Evolutionary conservation across 2,329 filamentous ascomycete species (phyloP), one percentile per base, ranked within the genome.

Genomic region (Saccharata proteae): DNA sequence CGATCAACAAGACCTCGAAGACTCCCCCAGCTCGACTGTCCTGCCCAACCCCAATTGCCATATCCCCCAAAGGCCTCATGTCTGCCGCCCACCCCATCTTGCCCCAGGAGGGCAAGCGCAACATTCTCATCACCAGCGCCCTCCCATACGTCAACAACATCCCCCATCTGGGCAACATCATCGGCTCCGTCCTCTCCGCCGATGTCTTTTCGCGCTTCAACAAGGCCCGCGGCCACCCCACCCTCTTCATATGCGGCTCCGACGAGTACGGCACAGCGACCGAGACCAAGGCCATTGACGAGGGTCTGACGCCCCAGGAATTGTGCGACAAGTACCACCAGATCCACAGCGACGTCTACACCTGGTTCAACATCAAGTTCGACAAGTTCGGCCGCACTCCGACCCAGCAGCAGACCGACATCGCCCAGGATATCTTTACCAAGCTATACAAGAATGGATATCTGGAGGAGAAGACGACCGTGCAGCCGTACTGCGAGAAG

Each of bases 201-300:
- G 86, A 94, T 52, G 82, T 92, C 40, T 94, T 65, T 41, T 53
- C 59, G 24, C 75, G 54, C 13, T 93, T 80, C 60, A 81, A 78
- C 61, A 83, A 83, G 57, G 77, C 80, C 25, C 73, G 83, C 47
- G 80, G 78, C 34, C 70, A 78, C 49, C 80, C 75, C 43, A 92
- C 84, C 2, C 69, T 93, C 30, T 93, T 76, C 55, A 68, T 93
- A 43, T 93, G 86, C 57, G 85, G 85, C 35, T 82, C 77, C 30
- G 88, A 94, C 62, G 83, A 96, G 60, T 96, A 94, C 57, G 88
- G 88, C 36, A 96, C 88, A 9, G 86, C 88, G 14, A 93, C 86
- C 18, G 88, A 94, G 60, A 93, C 88, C 16, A 93, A 93, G 63
- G 88, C 88, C 4, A 73, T 94, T 23, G 84, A 93, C 54, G 84